phyloP scores from a whole-genome alignment of 257 asterid species.

The Knoxia roxburghii region DNA sequence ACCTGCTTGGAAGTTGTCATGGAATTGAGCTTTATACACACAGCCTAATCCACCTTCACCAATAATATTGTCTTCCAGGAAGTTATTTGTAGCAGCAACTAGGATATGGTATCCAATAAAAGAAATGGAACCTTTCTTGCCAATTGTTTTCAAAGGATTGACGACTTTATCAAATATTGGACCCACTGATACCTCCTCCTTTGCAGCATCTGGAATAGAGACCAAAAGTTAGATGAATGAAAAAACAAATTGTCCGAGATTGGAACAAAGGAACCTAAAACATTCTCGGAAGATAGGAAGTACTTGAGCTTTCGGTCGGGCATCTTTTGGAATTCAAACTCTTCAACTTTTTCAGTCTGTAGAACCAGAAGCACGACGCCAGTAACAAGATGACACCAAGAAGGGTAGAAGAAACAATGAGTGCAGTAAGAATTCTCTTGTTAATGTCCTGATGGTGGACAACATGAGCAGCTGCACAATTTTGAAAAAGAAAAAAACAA shows the following conservation, averaged over 20 bases:
- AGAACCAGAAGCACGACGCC: slow-evolving; percentile 48
- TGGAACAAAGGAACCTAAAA: background rate
- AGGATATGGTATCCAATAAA: slow-evolving; percentile 58
- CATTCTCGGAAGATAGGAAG: background rate
- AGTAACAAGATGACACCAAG: slow-evolving; percentile 60
- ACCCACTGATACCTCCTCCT: slow-evolving; percentile 46
- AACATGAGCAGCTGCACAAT: slow-evolving; percentile 42
- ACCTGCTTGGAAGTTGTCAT: slow-evolving; percentile 49
- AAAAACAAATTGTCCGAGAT: background rate
- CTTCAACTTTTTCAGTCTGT: slow-evolving; percentile 49
- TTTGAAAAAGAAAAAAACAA: slow-evolving; percentile 16
- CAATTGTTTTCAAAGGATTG: slow-evolving; percentile 38
- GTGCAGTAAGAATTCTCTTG: slow-evolving; percentile 72
- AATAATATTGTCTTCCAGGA: slow-evolving; percentile 49
- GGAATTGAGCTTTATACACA: slow-evolving; percentile 72
- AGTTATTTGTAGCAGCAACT: slow-evolving; percentile 71
- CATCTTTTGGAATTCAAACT: slow-evolving; percentile 30
- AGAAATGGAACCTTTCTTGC: slow-evolving; percentile 57
- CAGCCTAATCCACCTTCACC: slow-evolving; percentile 82
- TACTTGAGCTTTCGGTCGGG: slow-evolving; percentile 46
- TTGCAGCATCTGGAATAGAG: slow-evolving; percentile 17
- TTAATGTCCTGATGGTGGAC: slow-evolving; percentile 76
- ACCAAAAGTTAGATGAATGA: background rate
- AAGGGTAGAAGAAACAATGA: slow-evolving; percentile 63
- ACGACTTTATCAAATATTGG: slow-evolving; percentile 59